phyloP scores from a whole-genome alignment of 257 asterid species.

The Solanum ahanhuiri region DNA sequence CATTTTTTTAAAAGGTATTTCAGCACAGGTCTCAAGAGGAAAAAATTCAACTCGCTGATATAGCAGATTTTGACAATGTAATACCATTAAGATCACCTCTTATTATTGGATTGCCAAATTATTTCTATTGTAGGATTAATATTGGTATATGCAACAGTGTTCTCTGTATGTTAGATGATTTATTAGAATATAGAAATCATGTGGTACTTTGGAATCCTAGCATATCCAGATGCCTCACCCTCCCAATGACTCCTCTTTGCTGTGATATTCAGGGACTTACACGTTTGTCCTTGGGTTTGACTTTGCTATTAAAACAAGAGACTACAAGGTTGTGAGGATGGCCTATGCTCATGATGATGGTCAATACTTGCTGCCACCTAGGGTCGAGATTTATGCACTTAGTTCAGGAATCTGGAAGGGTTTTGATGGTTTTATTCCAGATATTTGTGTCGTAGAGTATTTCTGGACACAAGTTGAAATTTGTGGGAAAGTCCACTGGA shows the following conservation, averaged over 20 bases:
- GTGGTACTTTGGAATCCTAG: conserved; percentile 26
- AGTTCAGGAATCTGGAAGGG: not conserved
- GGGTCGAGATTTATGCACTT: conserved; percentile 3
- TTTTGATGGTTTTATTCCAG: not conserved
- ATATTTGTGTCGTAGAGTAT: not conserved
- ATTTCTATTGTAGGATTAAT: conserved; percentile 3
- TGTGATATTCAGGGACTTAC: not conserved
- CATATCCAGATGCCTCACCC: conserved; percentile 9
- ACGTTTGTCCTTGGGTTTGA: conserved; percentile 2
- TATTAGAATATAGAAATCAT: not conserved
- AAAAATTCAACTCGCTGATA: not conserved
- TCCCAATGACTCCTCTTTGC: conserved; percentile 5
- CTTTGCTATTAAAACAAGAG: conserved; percentile 1
- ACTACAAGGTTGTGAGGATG: conserved; percentile 7
- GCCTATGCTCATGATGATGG: not conserved
- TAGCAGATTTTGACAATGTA: not conserved
- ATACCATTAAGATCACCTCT: not conserved
- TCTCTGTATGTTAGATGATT: conserved; percentile 16
- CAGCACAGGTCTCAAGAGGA: not conserved
- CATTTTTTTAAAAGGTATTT: not conserved
- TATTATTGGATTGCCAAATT: not conserved
- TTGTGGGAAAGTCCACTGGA: conserved; percentile 2
- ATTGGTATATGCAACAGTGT: conserved; percentile 24
- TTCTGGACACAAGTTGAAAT: not conserved
- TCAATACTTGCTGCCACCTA: not conserved